These are phyloP conservation scores for Arabidopsis arenosa DNA, from an alignment of 345 rosid genomes.

Conservation along the genomic window DNA sequence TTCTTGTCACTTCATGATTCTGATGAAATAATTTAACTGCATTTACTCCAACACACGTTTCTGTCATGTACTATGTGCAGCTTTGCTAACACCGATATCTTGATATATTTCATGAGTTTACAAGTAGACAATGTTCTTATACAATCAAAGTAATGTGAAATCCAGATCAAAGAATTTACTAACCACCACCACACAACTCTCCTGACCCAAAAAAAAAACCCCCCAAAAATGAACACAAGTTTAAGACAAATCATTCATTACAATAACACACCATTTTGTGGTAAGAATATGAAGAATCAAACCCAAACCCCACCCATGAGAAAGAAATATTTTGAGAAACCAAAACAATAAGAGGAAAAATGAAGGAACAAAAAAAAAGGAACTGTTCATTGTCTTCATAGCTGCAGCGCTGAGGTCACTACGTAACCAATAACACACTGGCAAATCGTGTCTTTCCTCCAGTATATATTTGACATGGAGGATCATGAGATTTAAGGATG, in stretches of 20 bases:
- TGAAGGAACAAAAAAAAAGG: background rate
- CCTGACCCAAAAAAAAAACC: background rate
- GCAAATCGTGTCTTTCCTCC: slow-evolving; percentile 22
- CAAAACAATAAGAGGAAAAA: slow-evolving; percentile 11
- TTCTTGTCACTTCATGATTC: slow-evolving; percentile 27
- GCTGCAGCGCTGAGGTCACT: slow-evolving; percentile 30
- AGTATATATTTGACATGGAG: slow-evolving; percentile 16
- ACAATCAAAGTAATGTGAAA: slow-evolving; percentile 24
- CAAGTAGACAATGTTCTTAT: slow-evolving; percentile 26
- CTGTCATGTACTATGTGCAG: background rate
- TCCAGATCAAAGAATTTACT: slow-evolving; percentile 41
- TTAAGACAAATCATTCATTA: slow-evolving; percentile 26
- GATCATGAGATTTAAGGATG: slow-evolving; percentile 5
- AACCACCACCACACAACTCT: slow-evolving; percentile 35
- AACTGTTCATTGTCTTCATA: slow-evolving; percentile 28
- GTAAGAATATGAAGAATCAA: slow-evolving; percentile 23
- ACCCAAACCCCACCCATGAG: slow-evolving; percentile 38
- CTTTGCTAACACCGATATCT: slow-evolving; percentile 1
- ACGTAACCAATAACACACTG: slow-evolving; percentile 19
- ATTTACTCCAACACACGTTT: slow-evolving; percentile 12
- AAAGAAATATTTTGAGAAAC: background rate
- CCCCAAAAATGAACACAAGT: background rate
- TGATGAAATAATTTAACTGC: slow-evolving; percentile 1
- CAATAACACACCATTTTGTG: slow-evolving; percentile 33
- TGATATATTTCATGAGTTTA: slow-evolving; percentile 16